phyloP scores from a whole-genome alignment of 2,329 filamentous ascomycete genomes.

The Trichoderma sp. region DNA sequence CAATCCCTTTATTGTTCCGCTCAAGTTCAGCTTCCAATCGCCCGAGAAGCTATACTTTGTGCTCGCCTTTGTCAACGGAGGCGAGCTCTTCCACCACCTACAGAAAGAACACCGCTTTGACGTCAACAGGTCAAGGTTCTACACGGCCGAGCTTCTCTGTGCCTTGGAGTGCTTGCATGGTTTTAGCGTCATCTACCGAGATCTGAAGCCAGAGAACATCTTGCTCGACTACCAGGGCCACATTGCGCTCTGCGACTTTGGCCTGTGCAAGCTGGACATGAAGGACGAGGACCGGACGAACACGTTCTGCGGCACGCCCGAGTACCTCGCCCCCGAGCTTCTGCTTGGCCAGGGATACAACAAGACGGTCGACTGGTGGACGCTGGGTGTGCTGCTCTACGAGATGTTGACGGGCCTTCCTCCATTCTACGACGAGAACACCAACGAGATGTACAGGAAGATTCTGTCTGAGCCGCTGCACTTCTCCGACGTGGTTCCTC shows the following conservation, averaged over 20 bases:
- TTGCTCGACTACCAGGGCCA: conserved; percentile 96
- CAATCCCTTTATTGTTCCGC: conserved; percentile 97
- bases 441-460: conserved; percentile 99
- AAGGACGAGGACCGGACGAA: conserved; percentile 98
- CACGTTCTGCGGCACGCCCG: conserved; percentile 96
- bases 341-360: conserved; percentile 94
- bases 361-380: conserved; percentile 99
- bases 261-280: conserved; percentile 98
- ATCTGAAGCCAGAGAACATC: conserved; percentile 84
- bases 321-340: conserved; percentile 94
- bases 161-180: conserved; percentile 95
- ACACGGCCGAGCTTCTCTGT: conserved; percentile 93
- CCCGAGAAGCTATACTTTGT: conserved; percentile 98
- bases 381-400: conserved; percentile 91
- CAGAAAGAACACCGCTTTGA: conserved; percentile 98
- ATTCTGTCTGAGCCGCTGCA: conserved; percentile 94
- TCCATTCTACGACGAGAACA: conserved; percentile 98
- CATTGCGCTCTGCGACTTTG: conserved; percentile 97
- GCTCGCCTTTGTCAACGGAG: conserved; percentile 94
- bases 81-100: conserved; percentile 95
- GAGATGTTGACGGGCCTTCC: conserved; percentile 98
- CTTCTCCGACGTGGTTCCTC: conserved; percentile 93
- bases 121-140: conserved; percentile 94
- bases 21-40: conserved; percentile 99
- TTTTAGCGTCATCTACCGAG: conserved; percentile 94